Evolutionary conservation across 805 yeast genomes (phyloP).

Genomic region (Wickerhamiella musiphila): DNA sequence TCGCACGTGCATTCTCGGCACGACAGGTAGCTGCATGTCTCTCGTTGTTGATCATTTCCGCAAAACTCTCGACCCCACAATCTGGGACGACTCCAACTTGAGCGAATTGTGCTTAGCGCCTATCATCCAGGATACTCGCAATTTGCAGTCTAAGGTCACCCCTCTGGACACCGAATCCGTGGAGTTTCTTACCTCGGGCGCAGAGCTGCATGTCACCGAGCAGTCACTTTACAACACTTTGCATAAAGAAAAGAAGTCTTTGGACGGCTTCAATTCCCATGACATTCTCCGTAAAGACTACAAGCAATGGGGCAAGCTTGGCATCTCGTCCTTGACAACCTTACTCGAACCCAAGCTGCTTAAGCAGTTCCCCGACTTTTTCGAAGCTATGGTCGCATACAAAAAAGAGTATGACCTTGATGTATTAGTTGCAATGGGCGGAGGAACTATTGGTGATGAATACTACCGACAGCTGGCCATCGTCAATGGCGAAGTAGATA

Average conservation of each 20-base stretch:
- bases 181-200: conserved; percentile 3
- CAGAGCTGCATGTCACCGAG: conserved; percentile 1
- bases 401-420: conserved; percentile 24
- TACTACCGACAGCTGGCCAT: conserved; percentile 31
- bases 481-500: conserved; percentile 17
- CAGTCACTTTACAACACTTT: conserved; percentile 11
- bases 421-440: conserved; percentile 32
- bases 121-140: conserved; percentile 57
- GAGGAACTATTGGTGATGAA: conserved; percentile 18
- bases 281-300: conserved; percentile 73
- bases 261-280: conserved; percentile 37
- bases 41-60: conserved; percentile 52
- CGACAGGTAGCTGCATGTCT: conserved; percentile 66
- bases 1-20: conserved; percentile 42
- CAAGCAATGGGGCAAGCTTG: conserved; percentile 52
- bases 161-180: conserved; percentile 27
- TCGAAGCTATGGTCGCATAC: conserved; percentile 18
- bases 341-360: conserved; percentile 49
- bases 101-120: conserved; percentile 45
- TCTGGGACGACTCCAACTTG: conserved; percentile 21
- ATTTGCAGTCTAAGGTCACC: conserved; percentile 44
- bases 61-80: conserved; percentile 9
- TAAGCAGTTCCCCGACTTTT: conserved; percentile 17
- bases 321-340: conserved; percentile 65
- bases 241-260: conserved; percentile 38